Base-by-base conservation (phyloP, 805 yeast genomes). In the Candida nitratophila region DNA sequence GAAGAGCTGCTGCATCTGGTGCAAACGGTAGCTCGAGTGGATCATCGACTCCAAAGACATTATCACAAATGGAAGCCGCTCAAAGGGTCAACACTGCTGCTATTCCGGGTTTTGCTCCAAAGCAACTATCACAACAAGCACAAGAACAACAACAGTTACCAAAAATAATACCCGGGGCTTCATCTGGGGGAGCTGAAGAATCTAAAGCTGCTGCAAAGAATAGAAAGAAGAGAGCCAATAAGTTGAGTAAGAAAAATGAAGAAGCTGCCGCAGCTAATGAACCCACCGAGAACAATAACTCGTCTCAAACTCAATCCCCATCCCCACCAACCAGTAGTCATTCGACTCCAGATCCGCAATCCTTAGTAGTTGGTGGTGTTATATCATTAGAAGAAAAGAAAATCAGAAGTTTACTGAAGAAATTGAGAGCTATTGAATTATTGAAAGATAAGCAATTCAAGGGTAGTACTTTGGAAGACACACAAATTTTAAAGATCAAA, bases 371-470 rank as follows among this genome's bases (percentile, higher is more conserved):
- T 46, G 85, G 85, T 22, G 86, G 84, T 37, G 78, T 78, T 21
- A 71, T 70, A 32, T 77, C 86, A 11, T 73, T 86, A 35, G 97
- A 91, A 65, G 98, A 91, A 55, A 93, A 90, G 74, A 89, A 90
- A 66, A 82, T 88, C 50, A 78, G 99, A 62, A 81, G 93, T 29
- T 73, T 93, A 61, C 74, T 90, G 65, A 93, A 93, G 70, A 93
- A 93, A 67, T 75, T 91, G 50, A 77, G 98, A 59, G 97, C 99
- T n/a, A 93, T 93, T 54, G 96, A 90, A 64, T 81, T 80, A 43
- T 75, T 93, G 57, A 90, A 90, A 65, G 77, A 77, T 71, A 86
- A 91, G 62, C 89, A 86, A 66, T 85, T 83, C 9, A 71, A 69
- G 44, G 95, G 91, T 41, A 96, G 89, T 50, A 73, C 80, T 48